Percentiles rank a stretch among this genome's conserved stretches.
phyloP scores from a whole-genome alignment of 192 early-diverging fungal species.

The Lobosporangium transversale region DNA sequence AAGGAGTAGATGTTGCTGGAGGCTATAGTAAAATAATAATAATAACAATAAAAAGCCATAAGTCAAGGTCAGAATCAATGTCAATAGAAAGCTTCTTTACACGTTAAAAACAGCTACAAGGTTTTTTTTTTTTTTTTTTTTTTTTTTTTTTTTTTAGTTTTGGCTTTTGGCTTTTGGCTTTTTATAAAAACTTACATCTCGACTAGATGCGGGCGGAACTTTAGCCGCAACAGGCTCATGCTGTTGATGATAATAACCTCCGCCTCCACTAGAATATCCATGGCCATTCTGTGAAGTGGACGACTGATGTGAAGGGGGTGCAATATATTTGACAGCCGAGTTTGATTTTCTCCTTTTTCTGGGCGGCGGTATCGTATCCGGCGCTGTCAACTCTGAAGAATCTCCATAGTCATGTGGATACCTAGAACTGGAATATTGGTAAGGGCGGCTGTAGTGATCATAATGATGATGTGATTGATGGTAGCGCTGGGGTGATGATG shows the following conservation, averaged over 20 bases:
- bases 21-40: constrained; percentile 2
- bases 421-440: background rate
- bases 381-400: background rate
- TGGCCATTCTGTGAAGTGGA: constrained; percentile 1
- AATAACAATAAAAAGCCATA: background rate
- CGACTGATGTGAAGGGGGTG: constrained; percentile 13
- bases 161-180: too few relatives aligned
- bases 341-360: constrained; percentile 35
- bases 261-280: background rate
- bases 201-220: background rate
- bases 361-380: constrained; percentile 1
- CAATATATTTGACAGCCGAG: constrained; percentile 23
- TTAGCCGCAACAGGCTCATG: constrained; percentile 10
- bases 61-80: background rate
- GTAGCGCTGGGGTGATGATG: background rate
- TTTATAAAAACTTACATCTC: constrained; percentile 10
- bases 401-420: constrained; percentile 2
- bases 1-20: constrained; percentile 52
- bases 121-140: too few relatives aligned
- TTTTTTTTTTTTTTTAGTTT: too few relatives aligned
- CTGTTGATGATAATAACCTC: constrained; percentile 3
- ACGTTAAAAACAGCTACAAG: too few relatives aligned
- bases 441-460: background rate
- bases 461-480: constrained; percentile 4
- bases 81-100: background rate